A percentile compares a stretch with the other conserved stretches of the same genome.
Conservation (phyloP, 2,329 filamentous ascomycete species). For the Tolypocladium paradoxum region DNA sequence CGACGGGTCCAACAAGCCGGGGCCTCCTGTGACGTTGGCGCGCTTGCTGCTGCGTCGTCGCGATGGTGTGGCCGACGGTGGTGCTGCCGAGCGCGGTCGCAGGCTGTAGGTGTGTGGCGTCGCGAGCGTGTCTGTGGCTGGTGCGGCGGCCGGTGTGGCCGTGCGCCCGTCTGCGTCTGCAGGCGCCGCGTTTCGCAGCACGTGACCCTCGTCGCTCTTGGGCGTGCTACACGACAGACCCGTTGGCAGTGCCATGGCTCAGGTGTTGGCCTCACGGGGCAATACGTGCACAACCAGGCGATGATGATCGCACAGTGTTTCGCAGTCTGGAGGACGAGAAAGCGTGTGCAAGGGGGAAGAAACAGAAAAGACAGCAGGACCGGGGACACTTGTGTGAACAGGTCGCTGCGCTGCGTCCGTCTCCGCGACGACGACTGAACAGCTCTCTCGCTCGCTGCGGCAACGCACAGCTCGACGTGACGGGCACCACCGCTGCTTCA, state of each 20-base stretch:
- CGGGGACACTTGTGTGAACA: not conserved
- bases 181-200: not conserved
- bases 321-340: too few relatives aligned
- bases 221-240: too few relatives aligned
- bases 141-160: conserved; percentile 3
- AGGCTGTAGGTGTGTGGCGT: conserved; percentile 12
- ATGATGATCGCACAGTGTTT: too few relatives aligned
- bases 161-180: not conserved
- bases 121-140: conserved; percentile 8
- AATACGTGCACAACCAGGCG: too few relatives aligned
- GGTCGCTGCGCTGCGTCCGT: not conserved
- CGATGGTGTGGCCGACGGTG: conserved; percentile 8
- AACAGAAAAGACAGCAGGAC: not conserved
- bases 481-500: not conserved
- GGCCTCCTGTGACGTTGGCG: not conserved
- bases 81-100: conserved; percentile 10
- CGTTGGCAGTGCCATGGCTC: too few relatives aligned
- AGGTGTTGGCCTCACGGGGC: too few relatives aligned
- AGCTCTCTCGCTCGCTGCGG: not conserved
- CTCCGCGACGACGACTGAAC: not conserved
- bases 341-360: too few relatives aligned
- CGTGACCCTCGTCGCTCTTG: not conserved
- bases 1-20: not conserved
- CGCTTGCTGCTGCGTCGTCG: conserved; percentile 6
- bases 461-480: not conserved